These are phyloP conservation scores for Fusarium pseudonygamai DNA, from an alignment of 2,329 filamentous ascomycete species.

Conservation along the genomic window DNA sequence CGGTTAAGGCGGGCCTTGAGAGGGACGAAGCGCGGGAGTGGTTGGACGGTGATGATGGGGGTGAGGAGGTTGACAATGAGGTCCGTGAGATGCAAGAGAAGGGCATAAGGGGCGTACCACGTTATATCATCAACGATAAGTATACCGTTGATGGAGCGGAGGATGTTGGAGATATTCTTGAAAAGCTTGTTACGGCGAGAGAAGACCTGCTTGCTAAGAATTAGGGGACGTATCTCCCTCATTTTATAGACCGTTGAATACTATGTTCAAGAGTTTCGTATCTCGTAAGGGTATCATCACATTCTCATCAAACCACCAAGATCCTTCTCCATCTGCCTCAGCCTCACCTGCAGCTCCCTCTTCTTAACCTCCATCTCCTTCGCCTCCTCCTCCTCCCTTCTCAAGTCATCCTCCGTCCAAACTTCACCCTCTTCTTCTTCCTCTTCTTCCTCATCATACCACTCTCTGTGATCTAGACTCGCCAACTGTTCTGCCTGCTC, in stretches of 20 bases:
- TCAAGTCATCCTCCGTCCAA: constrained; percentile 75
- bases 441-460: constrained; percentile 64
- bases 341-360: constrained; percentile 62
- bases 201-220: constrained; percentile 30
- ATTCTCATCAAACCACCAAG: constrained; percentile 63
- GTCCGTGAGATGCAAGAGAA: constrained; percentile 61
- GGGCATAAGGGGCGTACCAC: constrained; percentile 73
- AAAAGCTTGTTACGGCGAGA: constrained; percentile 67
- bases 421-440: constrained; percentile 56
- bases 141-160: constrained; percentile 77
- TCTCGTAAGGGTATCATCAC: constrained; percentile 47
- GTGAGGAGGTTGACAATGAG: constrained; percentile 65
- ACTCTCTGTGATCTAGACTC: constrained; percentile 71
- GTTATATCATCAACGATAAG: constrained; percentile 76
- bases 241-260: not conserved
- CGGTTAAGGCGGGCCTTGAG: constrained; percentile 63
- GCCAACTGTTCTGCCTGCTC: constrained; percentile 80
- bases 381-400: constrained; percentile 73
- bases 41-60: constrained; percentile 64
- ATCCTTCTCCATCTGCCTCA: constrained; percentile 65
- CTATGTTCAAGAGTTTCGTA: constrained; percentile 3
- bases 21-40: constrained; percentile 61
- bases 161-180: constrained; percentile 72
- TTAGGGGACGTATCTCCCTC: not conserved
- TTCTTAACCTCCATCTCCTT: constrained; percentile 66